Evolutionary conservation across 2,329 filamentous ascomycete species (phyloP).

Genomic region (Diplocarpon rosae): DNA sequence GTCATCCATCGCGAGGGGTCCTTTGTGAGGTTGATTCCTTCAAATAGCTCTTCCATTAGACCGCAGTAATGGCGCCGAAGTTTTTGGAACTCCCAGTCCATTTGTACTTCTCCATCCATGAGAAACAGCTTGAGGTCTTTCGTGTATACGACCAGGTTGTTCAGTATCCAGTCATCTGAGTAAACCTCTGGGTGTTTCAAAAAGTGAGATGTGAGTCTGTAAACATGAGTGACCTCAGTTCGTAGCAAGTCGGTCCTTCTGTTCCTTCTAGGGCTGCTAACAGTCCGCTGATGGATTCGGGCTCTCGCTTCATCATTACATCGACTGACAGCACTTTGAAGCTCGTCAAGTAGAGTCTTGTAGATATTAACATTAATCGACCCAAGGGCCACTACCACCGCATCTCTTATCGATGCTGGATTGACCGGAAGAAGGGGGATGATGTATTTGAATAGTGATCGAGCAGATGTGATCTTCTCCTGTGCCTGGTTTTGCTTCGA

Average conservation of each 20-base stretch:
- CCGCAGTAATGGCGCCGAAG: slow-evolving; percentile 90
- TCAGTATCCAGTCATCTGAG: slow-evolving; percentile 81
- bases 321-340: slow-evolving; percentile 74
- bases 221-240: slow-evolving; percentile 92
- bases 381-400: slow-evolving; percentile 82
- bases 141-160: slow-evolving; percentile 78
- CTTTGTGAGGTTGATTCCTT: slow-evolving; percentile 74
- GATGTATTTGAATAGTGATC: slow-evolving; percentile 81
- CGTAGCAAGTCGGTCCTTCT: slow-evolving; percentile 76
- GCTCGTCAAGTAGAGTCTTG: slow-evolving; percentile 75
- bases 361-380: slow-evolving; percentile 95
- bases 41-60: slow-evolving; percentile 83
- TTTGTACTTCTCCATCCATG: slow-evolving; percentile 89
- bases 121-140: slow-evolving; percentile 90
- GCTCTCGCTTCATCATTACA: slow-evolving; percentile 84
- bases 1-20: slow-evolving; percentile 93
- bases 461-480: slow-evolving; percentile 76
- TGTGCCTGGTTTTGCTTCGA: slow-evolving; percentile 61
- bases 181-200: slow-evolving; percentile 68
- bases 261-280: slow-evolving; percentile 72
- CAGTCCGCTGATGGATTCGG: slow-evolving; percentile 75
- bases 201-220: slow-evolving; percentile 87
- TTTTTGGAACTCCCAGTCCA: slow-evolving; percentile 89
- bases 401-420: slow-evolving; percentile 72
- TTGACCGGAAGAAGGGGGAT: slow-evolving; percentile 77